A percentile compares a stretch with the other conserved stretches of the same genome.
Evolutionary conservation across 306 rosid species (phyloP).

Genomic region (Pueraria montana): DNA sequence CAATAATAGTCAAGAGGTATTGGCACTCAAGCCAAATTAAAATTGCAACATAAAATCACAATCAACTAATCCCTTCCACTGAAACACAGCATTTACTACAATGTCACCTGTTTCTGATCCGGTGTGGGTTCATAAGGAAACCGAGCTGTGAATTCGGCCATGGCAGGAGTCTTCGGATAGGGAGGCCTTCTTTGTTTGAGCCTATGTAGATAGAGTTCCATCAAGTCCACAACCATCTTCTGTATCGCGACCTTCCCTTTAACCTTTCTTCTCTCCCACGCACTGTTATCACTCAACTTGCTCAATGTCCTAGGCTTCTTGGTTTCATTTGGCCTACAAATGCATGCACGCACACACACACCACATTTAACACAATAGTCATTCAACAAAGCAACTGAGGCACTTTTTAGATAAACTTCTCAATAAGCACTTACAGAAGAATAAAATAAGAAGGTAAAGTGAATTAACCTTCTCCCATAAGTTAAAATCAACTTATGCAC

Average conservation of each 20-base stretch:
- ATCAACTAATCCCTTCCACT: slow-evolving; percentile 13
- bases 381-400: slow-evolving; percentile 35
- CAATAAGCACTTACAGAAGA: not conserved
- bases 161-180: slow-evolving; percentile 63
- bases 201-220: slow-evolving; percentile 93
- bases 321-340: slow-evolving; percentile 85
- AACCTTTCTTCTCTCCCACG: slow-evolving; percentile 84
- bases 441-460: not conserved
- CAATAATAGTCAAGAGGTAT: not conserved
- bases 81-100: slow-evolving; percentile 20
- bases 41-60: slow-evolving; percentile 20
- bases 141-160: slow-evolving; percentile 69
- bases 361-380: slow-evolving; percentile 29
- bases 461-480: not conserved
- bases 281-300: slow-evolving; percentile 80
- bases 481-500: not conserved
- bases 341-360: not conserved
- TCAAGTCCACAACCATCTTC: slow-evolving; percentile 97
- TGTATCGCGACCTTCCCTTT: slow-evolving; percentile 95
- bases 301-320: slow-evolving; percentile 83
- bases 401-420: not conserved
- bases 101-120: slow-evolving; percentile 80
- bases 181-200: slow-evolving; percentile 89
- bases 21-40: slow-evolving; percentile 17
- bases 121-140: slow-evolving; percentile 87